Evolutionary conservation across 1,284 basidiomycete genomes (phyloP), one percentile per base, ranked within the genome.

Genomic region (Gomphus sp.): DNA sequence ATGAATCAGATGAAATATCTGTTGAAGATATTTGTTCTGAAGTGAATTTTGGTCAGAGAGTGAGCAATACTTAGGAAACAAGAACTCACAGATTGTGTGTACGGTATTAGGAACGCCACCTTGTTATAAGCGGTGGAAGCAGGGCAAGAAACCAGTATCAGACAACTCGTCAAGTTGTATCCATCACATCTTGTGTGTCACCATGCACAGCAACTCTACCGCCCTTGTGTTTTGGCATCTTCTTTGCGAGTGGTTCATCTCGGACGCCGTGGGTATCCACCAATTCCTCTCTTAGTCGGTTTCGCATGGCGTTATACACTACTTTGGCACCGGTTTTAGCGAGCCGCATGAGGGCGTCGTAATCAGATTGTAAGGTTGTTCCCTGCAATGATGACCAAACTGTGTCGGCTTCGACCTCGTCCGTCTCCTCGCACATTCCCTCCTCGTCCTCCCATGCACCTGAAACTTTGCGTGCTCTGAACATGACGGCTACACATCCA

Each of bases 401-500:
- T 4, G 53, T 58, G 18, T 50, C 49, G n/a, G 44, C 56, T 10
- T 14, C 37, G 45, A 45, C 16, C n/a, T 52, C 54, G 5, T 31
- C 43, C 3, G 22, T 37, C 11, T 58, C 52, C 25, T 45, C 53
- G 18, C 22, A 34, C 52, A 41, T 53, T 25, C 10, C 12, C 3
- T 53, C 52, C 5, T 8, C 22, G 11, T 14, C 48, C 18, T 33
- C 14, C 31, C 18, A 28, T 52, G 34, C 16, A 16, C 49, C 28
- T 6, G 49, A 51, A 6, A 11, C 34, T 1, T 7, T 53, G 36
- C 52, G 31, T 28, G 22, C n/a, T 31, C 16, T 45, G 68, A 87
- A 84, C 56, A 87, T 66, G 67, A 88, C 89, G 1, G 84, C 86
- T 64, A 90, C 89, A 63, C 79, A 81, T 0, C 82, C 86, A 39